phyloP scores from a whole-genome alignment of 2,329 filamentous ascomycete genomes.

The Mollisiaceae sp. region DNA sequence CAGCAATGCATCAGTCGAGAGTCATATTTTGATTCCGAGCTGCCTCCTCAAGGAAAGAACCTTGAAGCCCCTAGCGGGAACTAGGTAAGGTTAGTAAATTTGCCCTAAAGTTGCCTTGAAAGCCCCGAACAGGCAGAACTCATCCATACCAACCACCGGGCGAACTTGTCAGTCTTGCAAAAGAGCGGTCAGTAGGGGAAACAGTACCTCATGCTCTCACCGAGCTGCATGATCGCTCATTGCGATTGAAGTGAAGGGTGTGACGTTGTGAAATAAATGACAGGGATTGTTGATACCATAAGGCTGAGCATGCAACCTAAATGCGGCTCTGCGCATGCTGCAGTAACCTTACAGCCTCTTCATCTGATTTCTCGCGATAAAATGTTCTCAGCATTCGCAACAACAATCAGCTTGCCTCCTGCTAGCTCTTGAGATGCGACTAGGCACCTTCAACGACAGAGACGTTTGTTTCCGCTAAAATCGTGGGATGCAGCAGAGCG shows the following conservation, averaged over 20 bases:
- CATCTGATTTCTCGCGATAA: too few species aligned
- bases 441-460: background rate
- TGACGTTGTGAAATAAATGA: background rate
- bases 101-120: background rate
- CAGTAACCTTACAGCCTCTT: too few species aligned
- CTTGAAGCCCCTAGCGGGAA: background rate
- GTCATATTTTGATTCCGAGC: background rate
- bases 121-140: background rate
- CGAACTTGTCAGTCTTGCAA: background rate
- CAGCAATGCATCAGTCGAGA: background rate
- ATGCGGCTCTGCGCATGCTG: conserved; percentile 5
- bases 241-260: background rate
- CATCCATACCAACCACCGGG: background rate
- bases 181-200: background rate
- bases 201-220: background rate
- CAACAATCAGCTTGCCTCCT: background rate
- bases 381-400: background rate
- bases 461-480: background rate
- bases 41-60: background rate
- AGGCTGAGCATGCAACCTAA: background rate
- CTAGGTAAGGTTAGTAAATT: too few species aligned
- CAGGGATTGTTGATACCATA: background rate
- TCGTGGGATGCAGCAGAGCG: background rate
- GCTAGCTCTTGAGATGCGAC: background rate
- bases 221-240: background rate